Conservation (phyloP, 176 grass and related monocot species). For the Oryza brachyantha region DNA sequence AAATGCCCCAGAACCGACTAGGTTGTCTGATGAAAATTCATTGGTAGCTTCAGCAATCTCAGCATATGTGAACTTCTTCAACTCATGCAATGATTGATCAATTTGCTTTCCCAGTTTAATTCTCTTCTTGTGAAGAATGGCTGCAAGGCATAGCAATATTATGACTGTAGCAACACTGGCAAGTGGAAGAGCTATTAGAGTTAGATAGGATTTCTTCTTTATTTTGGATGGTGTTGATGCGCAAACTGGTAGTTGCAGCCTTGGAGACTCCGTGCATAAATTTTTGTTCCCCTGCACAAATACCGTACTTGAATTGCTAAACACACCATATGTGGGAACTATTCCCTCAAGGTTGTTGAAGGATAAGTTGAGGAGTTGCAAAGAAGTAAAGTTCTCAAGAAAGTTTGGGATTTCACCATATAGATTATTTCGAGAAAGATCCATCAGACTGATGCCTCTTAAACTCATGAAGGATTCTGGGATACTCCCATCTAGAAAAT, state of each 20-base stretch:
- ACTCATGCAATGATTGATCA: not conserved
- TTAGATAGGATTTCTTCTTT: not conserved
- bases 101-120: not conserved
- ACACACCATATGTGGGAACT: not conserved
- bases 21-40: not conserved
- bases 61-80: not conserved
- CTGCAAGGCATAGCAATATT: not conserved
- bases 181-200: too few relatives aligned
- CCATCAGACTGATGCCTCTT: slow-evolving; percentile 13
- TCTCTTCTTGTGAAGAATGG: not conserved
- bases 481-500: slow-evolving; percentile 26
- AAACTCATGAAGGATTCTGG: slow-evolving; percentile 7
- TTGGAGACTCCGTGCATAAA: not conserved
- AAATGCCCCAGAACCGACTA: not conserved
- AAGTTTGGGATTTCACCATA: slow-evolving; percentile 24
- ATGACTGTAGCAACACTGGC: too few relatives aligned
- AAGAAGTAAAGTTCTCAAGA: not conserved
- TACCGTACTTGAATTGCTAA: not conserved
- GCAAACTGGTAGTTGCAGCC: not conserved
- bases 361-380: slow-evolving; percentile 25
- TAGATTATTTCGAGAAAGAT: slow-evolving; percentile 40
- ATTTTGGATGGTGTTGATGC: not conserved
- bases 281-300: not conserved
- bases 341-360: slow-evolving; percentile 34
- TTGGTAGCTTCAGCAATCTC: not conserved